phyloP scores from a whole-genome alignment of 306 rosid genomes.

The Sindora glabra region DNA sequence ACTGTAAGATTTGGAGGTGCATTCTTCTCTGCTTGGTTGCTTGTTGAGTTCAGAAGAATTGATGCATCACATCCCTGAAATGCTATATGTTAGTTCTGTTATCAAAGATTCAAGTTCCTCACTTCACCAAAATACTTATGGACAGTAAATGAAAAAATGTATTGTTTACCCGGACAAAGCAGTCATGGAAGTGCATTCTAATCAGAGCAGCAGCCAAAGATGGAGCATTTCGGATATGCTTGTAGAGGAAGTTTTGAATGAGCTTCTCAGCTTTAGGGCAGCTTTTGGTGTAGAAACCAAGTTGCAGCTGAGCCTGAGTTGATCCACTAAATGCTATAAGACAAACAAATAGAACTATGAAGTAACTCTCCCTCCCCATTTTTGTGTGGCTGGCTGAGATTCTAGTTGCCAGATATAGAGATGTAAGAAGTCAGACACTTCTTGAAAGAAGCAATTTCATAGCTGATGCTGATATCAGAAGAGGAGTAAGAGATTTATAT shows the following conservation, averaged over 20 bases:
- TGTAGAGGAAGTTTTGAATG: slow-evolving; percentile 33
- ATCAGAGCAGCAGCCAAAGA: slow-evolving; percentile 76
- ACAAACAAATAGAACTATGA: slow-evolving; percentile 23
- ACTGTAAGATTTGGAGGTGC: slow-evolving; percentile 53
- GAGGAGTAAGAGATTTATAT: slow-evolving; percentile 20
- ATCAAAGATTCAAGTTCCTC: too few species aligned
- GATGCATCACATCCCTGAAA: slow-evolving; percentile 91
- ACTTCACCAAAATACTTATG: not conserved
- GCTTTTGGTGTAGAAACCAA: slow-evolving; percentile 41
- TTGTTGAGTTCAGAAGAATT: slow-evolving; percentile 62
- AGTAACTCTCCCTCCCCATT: slow-evolving; percentile 34
- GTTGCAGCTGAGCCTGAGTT: slow-evolving; percentile 44
- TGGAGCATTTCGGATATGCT: slow-evolving; percentile 58
- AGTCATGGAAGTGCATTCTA: slow-evolving; percentile 83
- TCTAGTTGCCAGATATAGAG: not conserved
- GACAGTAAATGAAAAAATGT: too few species aligned
- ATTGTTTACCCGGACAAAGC: slow-evolving; percentile 84
- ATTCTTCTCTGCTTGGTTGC: slow-evolving; percentile 44
- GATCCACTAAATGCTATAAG: slow-evolving; percentile 36
- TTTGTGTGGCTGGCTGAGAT: not conserved
- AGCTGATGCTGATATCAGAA: not conserved
- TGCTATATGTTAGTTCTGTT: not conserved
- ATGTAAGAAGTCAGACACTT: not conserved
- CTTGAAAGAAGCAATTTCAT: slow-evolving; percentile 8
- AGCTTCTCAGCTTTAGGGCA: slow-evolving; percentile 75